These are phyloP conservation scores for Tetrapisispora taiwanensis DNA, from an alignment of 805 yeast genomes.

Conservation along the genomic window DNA sequence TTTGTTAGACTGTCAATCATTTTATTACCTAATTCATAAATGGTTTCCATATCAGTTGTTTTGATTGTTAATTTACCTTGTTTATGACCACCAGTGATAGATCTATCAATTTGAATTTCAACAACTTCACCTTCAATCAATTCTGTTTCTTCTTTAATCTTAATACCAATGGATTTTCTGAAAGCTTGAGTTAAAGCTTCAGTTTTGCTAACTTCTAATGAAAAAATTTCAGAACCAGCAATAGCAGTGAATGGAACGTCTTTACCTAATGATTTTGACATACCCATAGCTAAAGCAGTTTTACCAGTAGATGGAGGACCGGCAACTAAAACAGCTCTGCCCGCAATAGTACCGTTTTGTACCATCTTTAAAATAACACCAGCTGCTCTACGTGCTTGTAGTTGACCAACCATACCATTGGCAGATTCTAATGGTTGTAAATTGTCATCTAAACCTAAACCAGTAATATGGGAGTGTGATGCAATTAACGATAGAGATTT, in stretches of 20 bases:
- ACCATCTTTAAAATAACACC: conserved; percentile 91
- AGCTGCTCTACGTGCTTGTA: conserved; percentile 90
- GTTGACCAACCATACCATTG: conserved; percentile 97
- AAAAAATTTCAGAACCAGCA: conserved; percentile 88
- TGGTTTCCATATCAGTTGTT: conserved; percentile 97
- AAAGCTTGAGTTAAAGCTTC: conserved; percentile 95
- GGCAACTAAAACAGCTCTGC: conserved; percentile 88
- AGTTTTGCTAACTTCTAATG: conserved; percentile 86
- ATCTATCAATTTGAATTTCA: conserved; percentile 87
- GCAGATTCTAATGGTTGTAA: conserved; percentile 69
- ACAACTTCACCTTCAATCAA: conserved; percentile 98
- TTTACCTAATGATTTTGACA: conserved; percentile 56
- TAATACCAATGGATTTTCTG: conserved; percentile 89
- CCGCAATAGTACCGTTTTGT: conserved; percentile 90
- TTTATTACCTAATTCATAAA: conserved; percentile 87
- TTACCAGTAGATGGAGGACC: conserved; percentile 99
- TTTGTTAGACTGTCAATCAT: conserved; percentile 91
- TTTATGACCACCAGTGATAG: conserved; percentile 94
- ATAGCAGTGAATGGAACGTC: conserved; percentile 89
- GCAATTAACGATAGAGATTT: conserved; percentile 74
- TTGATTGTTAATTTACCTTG: conserved; percentile 96
- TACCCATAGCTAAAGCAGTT: conserved; percentile 95
- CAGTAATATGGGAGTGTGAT: conserved; percentile 96
- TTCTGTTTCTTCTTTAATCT: conserved; percentile 94
- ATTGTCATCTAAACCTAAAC: conserved; percentile 90